Conservation (phyloP, 345 rosid genomes). For the Citrus inodora region DNA sequence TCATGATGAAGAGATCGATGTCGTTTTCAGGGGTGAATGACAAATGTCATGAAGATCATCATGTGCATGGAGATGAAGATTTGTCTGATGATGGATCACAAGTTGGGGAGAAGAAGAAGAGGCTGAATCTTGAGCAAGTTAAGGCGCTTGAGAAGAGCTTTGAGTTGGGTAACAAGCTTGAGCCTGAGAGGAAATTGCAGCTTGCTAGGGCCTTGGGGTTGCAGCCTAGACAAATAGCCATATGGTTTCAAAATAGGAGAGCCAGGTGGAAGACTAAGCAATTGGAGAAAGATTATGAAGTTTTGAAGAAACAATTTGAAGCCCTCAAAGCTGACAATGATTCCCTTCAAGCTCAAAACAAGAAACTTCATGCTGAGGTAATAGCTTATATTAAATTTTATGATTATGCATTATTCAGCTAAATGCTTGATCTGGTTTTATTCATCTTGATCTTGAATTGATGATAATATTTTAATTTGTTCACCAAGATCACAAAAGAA, state of each 20-base stretch:
- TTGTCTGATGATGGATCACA: constrained; percentile 83
- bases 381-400: neutral
- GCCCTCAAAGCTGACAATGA: constrained; percentile 63
- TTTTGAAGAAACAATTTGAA: constrained; percentile 61
- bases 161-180: constrained; percentile 73
- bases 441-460: neutral
- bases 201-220: constrained; percentile 65
- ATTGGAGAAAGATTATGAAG: constrained; percentile 65
- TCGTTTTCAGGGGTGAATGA: constrained; percentile 58
- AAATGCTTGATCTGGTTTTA: constrained; percentile 3
- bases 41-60: constrained; percentile 33
- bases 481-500: constrained; percentile 11
- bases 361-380: constrained; percentile 70
- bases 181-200: constrained; percentile 72
- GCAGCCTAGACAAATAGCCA: constrained; percentile 70
- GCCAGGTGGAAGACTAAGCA: constrained; percentile 85
- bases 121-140: constrained; percentile 70
- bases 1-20: constrained; percentile 79
- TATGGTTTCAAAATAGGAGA: constrained; percentile 78
- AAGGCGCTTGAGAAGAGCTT: constrained; percentile 75
- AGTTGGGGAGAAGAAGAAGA: constrained; percentile 73
- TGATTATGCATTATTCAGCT: neutral
- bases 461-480: neutral
- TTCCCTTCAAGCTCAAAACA: constrained; percentile 58
- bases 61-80: constrained; percentile 57